A percentile compares a stretch with the other conserved stretches of the same genome.
Evolutionary conservation across 2,329 filamentous ascomycete species (phyloP).

Genomic region (Paecilomyces variotii): DNA sequence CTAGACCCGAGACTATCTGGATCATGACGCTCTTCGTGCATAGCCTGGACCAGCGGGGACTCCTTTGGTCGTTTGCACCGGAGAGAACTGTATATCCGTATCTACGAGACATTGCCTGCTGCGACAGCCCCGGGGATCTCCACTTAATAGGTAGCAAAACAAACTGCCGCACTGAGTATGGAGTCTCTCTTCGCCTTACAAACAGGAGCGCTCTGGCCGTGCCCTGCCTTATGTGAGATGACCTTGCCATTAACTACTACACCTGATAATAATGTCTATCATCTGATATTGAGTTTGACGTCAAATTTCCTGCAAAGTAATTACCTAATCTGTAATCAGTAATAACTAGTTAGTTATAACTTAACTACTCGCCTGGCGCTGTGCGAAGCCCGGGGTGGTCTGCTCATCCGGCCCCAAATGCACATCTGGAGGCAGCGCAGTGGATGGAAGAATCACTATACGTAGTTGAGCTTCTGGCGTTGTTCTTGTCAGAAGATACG

Average conservation of each 20-base stretch:
- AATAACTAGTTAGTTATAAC: no score
- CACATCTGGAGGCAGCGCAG: neutral
- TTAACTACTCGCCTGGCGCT: neutral
- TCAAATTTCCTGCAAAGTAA: neutral
- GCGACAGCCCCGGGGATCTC: neutral
- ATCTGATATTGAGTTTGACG: neutral
- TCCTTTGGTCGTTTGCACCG: neutral
- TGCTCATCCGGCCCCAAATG: neutral
- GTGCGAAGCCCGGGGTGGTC: neutral
- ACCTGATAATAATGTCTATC: neutral
- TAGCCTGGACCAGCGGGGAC: neutral
- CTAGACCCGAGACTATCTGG: neutral
- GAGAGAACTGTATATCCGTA: neutral
- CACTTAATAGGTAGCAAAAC: neutral
- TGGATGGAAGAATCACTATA: neutral
- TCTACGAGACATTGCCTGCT: neutral
- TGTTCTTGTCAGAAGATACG: neutral
- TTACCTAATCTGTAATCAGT: neutral
- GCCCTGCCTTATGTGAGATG: neutral
- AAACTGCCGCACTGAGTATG: neutral
- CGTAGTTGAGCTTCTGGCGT: neutral
- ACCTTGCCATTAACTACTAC: neutral
- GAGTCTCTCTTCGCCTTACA: neutral
- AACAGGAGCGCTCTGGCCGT: neutral
- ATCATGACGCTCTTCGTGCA: neutral